phyloP scores from a whole-genome alignment of 2,329 filamentous ascomycete genomes.

The Nemania bipapillata region DNA sequence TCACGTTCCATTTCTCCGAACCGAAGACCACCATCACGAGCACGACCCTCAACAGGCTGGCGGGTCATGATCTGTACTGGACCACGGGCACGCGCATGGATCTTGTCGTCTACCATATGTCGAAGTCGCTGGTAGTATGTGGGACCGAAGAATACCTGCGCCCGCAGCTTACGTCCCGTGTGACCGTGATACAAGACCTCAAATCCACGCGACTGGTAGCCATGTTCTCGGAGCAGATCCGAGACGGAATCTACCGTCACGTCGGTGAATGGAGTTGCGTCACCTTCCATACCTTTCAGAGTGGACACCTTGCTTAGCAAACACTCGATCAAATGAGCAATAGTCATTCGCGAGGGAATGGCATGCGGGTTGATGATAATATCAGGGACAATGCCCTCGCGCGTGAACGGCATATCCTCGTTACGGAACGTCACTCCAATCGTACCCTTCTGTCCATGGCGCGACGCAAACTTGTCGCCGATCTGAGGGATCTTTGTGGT shows the following conservation, averaged over 20 bases:
- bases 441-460: slow-evolving; percentile 98
- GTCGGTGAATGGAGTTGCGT: slow-evolving; percentile 97
- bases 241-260: slow-evolving; percentile 96
- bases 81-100: slow-evolving; percentile 96
- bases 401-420: slow-evolving; percentile 98
- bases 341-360: slow-evolving; percentile 99
- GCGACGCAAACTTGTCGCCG: slow-evolving; percentile 98
- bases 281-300: slow-evolving; percentile 92
- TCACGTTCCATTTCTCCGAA: slow-evolving; percentile 99
- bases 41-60: slow-evolving; percentile 97
- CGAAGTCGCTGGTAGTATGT: slow-evolving; percentile 98
- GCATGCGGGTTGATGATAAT: slow-evolving; percentile 99
- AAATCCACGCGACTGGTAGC: slow-evolving; percentile 96
- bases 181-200: slow-evolving; percentile 99
- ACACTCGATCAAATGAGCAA: slow-evolving; percentile 99
- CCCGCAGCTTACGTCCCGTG: slow-evolving; percentile 90
- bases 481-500: slow-evolving; percentile 99
- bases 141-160: slow-evolving; percentile 95
- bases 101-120: slow-evolving; percentile 99
- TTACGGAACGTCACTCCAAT: slow-evolving; percentile 98
- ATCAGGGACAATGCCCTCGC: slow-evolving; percentile 90
- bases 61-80: slow-evolving; percentile 97
- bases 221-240: slow-evolving; percentile 82
- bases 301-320: slow-evolving; percentile 95
- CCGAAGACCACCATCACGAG: slow-evolving; percentile 94